phyloP scores from a whole-genome alignment of 2,329 filamentous ascomycete genomes.

The Fonsecaea multimorphosa region DNA sequence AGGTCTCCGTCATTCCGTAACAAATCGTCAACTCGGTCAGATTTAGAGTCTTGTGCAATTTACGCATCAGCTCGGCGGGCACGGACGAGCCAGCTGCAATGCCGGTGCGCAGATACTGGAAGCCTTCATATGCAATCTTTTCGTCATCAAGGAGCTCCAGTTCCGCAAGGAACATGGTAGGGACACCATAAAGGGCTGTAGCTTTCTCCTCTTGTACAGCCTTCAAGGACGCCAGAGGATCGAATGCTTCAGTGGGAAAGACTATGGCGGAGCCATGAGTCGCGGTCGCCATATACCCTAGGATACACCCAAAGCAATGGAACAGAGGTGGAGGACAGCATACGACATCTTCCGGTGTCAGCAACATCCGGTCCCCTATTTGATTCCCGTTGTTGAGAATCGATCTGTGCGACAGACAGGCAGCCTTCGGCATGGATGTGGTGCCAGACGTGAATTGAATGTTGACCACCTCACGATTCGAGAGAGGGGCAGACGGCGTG shows the following conservation, averaged over 20 bases:
- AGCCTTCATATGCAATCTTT: constrained; percentile 57
- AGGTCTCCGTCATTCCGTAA: constrained; percentile 96
- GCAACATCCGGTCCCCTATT: constrained; percentile 83
- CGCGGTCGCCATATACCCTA: constrained; percentile 96
- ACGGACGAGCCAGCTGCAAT: constrained; percentile 90
- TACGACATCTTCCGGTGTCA: constrained; percentile 73
- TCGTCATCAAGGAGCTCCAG: constrained; percentile 73
- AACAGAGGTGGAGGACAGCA: constrained; percentile 66
- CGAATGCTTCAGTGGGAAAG: constrained; percentile 85
- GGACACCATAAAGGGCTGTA: constrained; percentile 82
- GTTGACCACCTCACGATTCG: constrained; percentile 74
- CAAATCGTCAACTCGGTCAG: constrained; percentile 86
- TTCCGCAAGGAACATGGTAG: constrained; percentile 93
- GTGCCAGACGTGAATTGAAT: constrained; percentile 99
- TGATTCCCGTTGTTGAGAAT: constrained; percentile 91
- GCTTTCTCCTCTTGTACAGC: constrained; percentile 67
- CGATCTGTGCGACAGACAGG: constrained; percentile 81
- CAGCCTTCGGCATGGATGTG: constrained; percentile 87
- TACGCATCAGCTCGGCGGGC: constrained; percentile 69
- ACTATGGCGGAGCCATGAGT: constrained; percentile 81
- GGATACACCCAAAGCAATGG: constrained; percentile 83
- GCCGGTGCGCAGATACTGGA: constrained; percentile 77
- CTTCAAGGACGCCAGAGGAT: constrained; percentile 73
- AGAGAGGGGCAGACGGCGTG: constrained; percentile 54
- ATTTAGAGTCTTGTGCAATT: constrained; percentile 74